A percentile compares a stretch with the other conserved stretches of the same genome.
phyloP scores from a whole-genome alignment of 345 rosid species.

The Populus deltoides region DNA sequence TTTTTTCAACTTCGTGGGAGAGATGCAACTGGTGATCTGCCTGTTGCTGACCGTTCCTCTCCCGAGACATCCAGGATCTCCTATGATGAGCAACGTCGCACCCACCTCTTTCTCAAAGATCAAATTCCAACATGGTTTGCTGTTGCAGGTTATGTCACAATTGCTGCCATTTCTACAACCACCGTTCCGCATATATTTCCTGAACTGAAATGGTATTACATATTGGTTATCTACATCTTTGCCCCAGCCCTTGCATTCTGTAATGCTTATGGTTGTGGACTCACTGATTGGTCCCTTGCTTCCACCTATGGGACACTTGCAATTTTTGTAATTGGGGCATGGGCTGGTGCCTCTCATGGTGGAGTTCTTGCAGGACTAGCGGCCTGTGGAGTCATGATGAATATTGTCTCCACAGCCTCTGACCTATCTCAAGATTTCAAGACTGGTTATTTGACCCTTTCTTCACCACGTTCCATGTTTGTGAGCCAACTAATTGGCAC shows the following conservation, averaged over 20 bases:
- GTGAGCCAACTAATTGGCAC: conserved; percentile 33
- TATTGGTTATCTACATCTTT: conserved; percentile 14
- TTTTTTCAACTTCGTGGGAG: no score
- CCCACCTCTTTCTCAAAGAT: conserved; percentile 21
- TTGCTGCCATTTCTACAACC: conserved; percentile 22
- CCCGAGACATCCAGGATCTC: conserved; percentile 27
- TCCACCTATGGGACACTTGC: conserved; percentile 9
- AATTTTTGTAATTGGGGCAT: no score
- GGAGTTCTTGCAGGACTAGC: conserved; percentile 26
- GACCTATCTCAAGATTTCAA: conserved; percentile 33
- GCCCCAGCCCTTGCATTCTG: conserved; percentile 25
- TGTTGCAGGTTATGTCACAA: not conserved
- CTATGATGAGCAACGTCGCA: conserved; percentile 21
- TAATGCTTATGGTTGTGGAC: conserved; percentile 36
- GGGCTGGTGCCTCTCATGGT: no score
- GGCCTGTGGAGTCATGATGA: conserved; percentile 35
- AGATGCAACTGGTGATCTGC: not conserved
- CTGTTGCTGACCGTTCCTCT: not conserved
- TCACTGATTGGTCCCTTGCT: conserved; percentile 25
- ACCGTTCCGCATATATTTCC: conserved; percentile 20
- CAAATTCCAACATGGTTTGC: conserved; percentile 26
- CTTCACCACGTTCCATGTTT: conserved; percentile 34
- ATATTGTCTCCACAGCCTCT: conserved; percentile 27
- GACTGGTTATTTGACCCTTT: conserved; percentile 27
- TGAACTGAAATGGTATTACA: conserved; percentile 30